Evolutionary conservation across 148 eudicot genomes (phyloP).

Genomic region (Beta vulgaris): DNA sequence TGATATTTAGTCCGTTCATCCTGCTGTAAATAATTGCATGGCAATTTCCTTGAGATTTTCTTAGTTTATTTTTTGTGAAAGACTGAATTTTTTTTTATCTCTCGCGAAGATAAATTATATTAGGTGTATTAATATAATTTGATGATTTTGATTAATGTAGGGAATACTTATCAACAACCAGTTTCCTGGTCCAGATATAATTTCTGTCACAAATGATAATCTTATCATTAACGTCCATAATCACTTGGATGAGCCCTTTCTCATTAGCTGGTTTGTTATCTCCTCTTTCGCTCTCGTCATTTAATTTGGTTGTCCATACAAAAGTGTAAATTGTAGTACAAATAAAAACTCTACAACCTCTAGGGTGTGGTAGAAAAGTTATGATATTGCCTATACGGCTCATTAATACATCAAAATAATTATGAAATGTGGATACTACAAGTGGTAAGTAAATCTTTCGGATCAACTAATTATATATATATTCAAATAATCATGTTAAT

Average conservation of each 20-base stretch:
- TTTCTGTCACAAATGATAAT: constrained; percentile 65
- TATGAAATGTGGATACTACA: no score
- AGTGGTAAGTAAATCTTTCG: no score
- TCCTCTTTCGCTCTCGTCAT: background rate
- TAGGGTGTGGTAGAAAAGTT: background rate
- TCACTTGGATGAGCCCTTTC: constrained; percentile 69
- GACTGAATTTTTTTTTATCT: no score
- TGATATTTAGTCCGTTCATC: no score
- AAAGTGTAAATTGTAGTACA: background rate
- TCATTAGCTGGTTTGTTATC: constrained; percentile 56
- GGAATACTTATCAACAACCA: constrained; percentile 75
- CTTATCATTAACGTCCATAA: constrained; percentile 63
- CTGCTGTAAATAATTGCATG: no score
- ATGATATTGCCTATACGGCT: background rate
- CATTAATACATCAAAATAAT: background rate
- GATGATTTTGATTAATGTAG: constrained; percentile 29
- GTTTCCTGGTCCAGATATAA: constrained; percentile 82
- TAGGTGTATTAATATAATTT: background rate
- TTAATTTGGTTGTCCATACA: background rate
- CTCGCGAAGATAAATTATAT: no score
- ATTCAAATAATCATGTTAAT: no score
- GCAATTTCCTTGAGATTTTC: no score
- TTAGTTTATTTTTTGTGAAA: no score
- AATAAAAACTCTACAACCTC: background rate
- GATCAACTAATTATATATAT: no score